These are phyloP conservation scores for Litsea cubeba DNA, from an alignment of 164 flowering plant genomes.

Conservation along the genomic window DNA sequence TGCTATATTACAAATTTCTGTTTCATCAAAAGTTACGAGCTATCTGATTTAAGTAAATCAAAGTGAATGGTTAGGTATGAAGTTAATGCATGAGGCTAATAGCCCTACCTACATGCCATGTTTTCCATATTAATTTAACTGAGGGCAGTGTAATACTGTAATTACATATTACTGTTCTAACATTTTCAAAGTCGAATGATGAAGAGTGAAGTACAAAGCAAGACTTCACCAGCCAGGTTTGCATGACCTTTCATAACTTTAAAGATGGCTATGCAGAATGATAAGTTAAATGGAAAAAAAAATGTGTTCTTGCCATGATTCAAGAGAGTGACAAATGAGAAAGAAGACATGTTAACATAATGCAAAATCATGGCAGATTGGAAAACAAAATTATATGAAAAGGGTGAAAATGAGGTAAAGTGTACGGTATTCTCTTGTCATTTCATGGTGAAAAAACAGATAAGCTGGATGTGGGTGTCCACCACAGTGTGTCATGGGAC, in stretches of 20 bases:
- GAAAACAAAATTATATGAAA: not conserved
- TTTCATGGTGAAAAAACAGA: not conserved
- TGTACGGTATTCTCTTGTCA: constrained; percentile 8
- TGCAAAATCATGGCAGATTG: constrained; percentile 1
- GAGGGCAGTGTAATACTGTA: no score
- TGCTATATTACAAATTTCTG: no score
- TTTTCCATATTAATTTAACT: no score
- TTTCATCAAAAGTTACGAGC: no score
- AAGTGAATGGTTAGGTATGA: no score
- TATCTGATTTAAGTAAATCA: no score
- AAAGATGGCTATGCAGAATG: not conserved
- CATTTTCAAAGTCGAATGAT: not conserved
- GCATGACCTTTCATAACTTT: not conserved
- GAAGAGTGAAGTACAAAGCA: not conserved
- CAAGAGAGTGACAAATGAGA: not conserved
- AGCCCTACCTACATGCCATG: no score
- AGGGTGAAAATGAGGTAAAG: not conserved
- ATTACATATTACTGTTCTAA: not conserved
- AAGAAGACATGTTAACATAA: constrained; percentile 1
- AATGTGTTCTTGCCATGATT: constrained; percentile 7
- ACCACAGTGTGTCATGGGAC: not conserved
- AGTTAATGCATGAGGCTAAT: no score
- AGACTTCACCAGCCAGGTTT: not conserved
- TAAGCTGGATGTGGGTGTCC: not conserved
- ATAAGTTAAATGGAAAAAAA: constrained; percentile 4